Base-by-base conservation (phyloP, 1,139 yeast genomes). In the Sugiyamaella grinbergsii region DNA sequence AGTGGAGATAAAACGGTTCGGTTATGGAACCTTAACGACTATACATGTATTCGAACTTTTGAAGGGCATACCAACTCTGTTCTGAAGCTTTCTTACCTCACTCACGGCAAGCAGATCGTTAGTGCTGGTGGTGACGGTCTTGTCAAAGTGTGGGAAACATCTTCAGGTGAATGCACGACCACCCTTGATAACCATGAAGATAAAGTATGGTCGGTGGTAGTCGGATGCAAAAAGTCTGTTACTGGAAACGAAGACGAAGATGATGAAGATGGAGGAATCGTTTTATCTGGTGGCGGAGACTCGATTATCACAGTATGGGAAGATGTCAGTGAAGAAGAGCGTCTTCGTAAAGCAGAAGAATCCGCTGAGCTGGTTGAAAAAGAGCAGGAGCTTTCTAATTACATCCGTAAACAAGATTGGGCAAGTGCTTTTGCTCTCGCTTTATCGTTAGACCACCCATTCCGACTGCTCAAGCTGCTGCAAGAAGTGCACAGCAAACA, bases 21-120 rank as follows among this genome's bases (percentile, higher is more conserved):
- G 65, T 75, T 90, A 37, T 93, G 99, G 99, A 85, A 88, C 33
- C 72, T 93, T 59, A 77, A 74, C 45, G 93, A 88, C 62, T 89
- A 77, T 66, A 75, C 83, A 2, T 89, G 96, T 63, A 67, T 78
- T 41, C 82, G 83, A 61, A 93, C 97, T 1, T 83, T 91, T 63
- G 97, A 93, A 70, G 97, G 98, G 2, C 98, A 91, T 66, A 82
- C 96, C 8, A 93, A 91, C 65, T 85, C 97, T 0, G 91, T 93
- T 4, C 93, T 91, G 69, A 79, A 95, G 70, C 84, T 84, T 40
- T 76, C 79, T 36, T 88, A 88, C 63, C 75, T 86, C 56, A 81
- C 83, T 56, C 74, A 76, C 49, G 82, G 83, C 57, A 79, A 79
- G 49, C 95, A 86, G 65, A 65, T 91, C 15, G 81, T 88, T 28